Conservation (phyloP, 345 rosid genomes). For the Jatropha curcas region DNA sequence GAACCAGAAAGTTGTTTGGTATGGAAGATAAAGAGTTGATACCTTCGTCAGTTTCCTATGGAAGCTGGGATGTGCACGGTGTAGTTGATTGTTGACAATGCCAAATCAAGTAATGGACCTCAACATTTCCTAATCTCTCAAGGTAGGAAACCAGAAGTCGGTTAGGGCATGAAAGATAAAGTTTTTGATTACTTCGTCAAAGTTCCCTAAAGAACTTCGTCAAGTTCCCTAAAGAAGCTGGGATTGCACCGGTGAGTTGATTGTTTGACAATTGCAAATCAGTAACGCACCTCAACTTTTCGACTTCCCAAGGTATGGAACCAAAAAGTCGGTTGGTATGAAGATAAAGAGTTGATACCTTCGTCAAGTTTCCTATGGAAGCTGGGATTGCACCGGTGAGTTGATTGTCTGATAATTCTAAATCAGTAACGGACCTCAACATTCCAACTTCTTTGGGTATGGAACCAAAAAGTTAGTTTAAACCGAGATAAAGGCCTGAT, state of each 20-base stretch:
- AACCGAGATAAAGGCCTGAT: no score
- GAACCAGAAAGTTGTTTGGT: neutral
- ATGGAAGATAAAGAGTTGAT: no score
- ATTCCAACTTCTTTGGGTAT: slow-evolving; percentile 4
- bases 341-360: neutral
- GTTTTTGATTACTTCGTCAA: no score
- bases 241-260: neutral
- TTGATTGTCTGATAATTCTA: neutral
- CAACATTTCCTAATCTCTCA: neutral
- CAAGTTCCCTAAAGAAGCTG: slow-evolving; percentile 1
- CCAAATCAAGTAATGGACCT: neutral
- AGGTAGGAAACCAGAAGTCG: no score
- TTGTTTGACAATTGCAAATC: no score
- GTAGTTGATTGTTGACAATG: neutral
- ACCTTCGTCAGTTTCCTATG: no score
- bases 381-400: neutral
- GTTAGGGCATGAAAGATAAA: no score
- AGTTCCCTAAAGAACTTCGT: neutral
- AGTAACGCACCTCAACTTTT: no score
- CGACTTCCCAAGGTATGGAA: neutral
- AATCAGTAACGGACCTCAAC: slow-evolving; percentile 7
- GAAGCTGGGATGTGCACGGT: neutral
- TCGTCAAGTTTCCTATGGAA: slow-evolving; percentile 6
- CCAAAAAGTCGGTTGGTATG: neutral
- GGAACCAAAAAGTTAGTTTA: no score